phyloP scores from a whole-genome alignment of 306 rosid species.

The Quercus dentata region DNA sequence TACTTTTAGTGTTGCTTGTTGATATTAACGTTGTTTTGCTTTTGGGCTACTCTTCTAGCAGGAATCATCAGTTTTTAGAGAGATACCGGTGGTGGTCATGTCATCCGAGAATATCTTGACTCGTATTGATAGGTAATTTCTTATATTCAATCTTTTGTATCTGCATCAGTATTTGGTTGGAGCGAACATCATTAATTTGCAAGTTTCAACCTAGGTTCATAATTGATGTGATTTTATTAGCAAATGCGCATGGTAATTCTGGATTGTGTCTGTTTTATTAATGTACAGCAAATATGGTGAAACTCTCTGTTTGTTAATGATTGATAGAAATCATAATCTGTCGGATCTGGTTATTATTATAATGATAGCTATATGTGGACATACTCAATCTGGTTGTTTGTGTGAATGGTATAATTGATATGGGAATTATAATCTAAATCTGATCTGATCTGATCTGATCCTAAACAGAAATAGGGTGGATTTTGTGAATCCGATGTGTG shows the following conservation, averaged over 20 bases:
- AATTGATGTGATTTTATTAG: not conserved
- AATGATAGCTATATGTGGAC: not conserved
- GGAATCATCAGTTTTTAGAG: constrained; percentile 84
- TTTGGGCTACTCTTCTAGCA: constrained; percentile 21
- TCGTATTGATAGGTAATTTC: constrained; percentile 79
- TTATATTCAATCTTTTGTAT: not conserved
- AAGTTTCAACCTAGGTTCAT: not conserved
- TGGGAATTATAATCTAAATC: not conserved
- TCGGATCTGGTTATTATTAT: not conserved
- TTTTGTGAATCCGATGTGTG: not conserved
- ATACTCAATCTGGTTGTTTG: too few species aligned
- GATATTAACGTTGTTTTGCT: not conserved
- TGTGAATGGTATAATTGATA: not conserved
- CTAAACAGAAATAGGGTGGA: not conserved
- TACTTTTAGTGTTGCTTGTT: not conserved
- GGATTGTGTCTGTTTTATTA: not conserved
- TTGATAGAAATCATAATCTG: not conserved
- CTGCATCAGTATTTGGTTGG: constrained; percentile 5
- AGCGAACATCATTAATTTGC: not conserved
- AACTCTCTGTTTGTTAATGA: not conserved
- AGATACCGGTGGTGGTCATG: constrained; percentile 94
- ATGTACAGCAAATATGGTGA: not conserved
- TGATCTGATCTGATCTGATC: not conserved
- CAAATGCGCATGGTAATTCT: not conserved
- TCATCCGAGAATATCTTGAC: constrained; percentile 87